Conservation (phyloP, 495 filamentous ascomycete species). For the Mytilinidion resinicola region DNA sequence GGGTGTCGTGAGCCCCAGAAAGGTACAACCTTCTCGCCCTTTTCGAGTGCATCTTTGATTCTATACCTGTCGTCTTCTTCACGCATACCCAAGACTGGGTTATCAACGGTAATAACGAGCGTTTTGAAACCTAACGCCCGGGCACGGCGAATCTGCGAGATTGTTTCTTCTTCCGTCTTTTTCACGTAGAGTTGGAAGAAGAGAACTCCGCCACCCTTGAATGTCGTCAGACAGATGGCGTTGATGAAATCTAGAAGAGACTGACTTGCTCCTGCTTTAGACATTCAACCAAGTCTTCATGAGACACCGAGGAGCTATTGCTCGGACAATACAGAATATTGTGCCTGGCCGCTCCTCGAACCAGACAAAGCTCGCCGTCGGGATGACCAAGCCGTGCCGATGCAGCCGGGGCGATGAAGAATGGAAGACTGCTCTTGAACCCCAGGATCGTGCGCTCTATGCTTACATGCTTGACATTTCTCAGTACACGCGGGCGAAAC, state of each 20-base stretch:
- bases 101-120: slow-evolving; percentile 36
- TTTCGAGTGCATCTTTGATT: slow-evolving; percentile 18
- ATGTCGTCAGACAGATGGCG: too few relatives aligned
- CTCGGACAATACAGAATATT: not conserved
- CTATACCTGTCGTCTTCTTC: slow-evolving; percentile 34
- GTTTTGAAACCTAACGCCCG: slow-evolving; percentile 28
- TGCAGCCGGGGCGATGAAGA: slow-evolving; percentile 28
- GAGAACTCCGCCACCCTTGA: not conserved
- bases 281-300: not conserved
- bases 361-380: slow-evolving; percentile 19
- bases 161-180: slow-evolving; percentile 9
- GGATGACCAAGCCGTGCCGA: slow-evolving; percentile 19
- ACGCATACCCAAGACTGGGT: slow-evolving; percentile 33
- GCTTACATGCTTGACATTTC: slow-evolving; percentile 18
- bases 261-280: too few relatives aligned
- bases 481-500: slow-evolving; percentile 24
- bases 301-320: not conserved
- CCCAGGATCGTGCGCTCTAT: slow-evolving; percentile 15
- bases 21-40: slow-evolving; percentile 12
- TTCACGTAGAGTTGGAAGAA: slow-evolving; percentile 28
- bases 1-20: not conserved
- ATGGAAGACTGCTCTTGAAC: slow-evolving; percentile 11
- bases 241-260: too few relatives aligned
- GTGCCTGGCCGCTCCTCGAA: not conserved
- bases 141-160: slow-evolving; percentile 10